A percentile compares a stretch with the other conserved stretches of the same genome.
These are phyloP conservation scores for Pseudogymnoascus sp. DNA, from an alignment of 2,329 filamentous ascomycete genomes.

Conservation along the genomic window DNA sequence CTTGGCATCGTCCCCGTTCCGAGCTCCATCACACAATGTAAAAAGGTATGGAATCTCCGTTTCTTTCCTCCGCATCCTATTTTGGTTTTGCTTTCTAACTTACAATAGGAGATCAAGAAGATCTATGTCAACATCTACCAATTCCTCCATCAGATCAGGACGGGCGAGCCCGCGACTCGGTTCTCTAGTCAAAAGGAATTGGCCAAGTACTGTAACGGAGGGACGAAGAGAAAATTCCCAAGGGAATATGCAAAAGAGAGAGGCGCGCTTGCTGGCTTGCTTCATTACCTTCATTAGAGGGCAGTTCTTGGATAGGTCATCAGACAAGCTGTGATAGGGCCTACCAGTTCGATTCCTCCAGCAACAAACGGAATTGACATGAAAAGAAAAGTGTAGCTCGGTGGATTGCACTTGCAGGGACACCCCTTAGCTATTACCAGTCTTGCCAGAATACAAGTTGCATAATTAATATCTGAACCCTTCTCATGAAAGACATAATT, in stretches of 20 bases:
- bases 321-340: background rate
- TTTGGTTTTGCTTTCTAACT: background rate
- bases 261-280: background rate
- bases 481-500: background rate
- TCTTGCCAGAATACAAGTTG: background rate
- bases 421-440: background rate
- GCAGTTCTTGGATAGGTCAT: background rate
- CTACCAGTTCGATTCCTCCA: background rate
- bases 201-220: background rate
- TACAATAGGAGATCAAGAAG: constrained; percentile 33
- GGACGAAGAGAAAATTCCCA: background rate
- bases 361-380: background rate
- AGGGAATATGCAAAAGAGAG: background rate
- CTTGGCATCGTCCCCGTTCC: constrained; percentile 34
- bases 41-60: constrained; percentile 30
- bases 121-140: constrained; percentile 44
- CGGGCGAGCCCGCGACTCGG: constrained; percentile 13
- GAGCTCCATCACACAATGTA: constrained; percentile 39
- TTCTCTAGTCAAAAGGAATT: background rate
- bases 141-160: constrained; percentile 34
- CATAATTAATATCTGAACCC: background rate
- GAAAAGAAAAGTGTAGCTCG: background rate
- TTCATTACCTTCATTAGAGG: background rate
- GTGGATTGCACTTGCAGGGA: background rate
- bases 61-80: background rate